Evolutionary conservation across 2,329 filamentous ascomycete species (phyloP).

Genomic region (Daldinia sp.): DNA sequence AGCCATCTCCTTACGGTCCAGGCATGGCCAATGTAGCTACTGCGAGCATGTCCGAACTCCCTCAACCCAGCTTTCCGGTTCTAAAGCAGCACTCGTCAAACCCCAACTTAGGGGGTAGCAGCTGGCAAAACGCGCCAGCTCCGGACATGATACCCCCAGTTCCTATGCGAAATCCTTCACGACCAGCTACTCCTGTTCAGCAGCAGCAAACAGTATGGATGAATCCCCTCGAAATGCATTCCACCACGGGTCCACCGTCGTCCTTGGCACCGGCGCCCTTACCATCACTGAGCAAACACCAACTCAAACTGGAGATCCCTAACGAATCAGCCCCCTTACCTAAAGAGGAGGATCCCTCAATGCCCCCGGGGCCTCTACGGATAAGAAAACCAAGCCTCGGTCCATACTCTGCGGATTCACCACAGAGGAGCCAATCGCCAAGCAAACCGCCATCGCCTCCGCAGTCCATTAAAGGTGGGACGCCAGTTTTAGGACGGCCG

Average conservation of each 20-base stretch:
- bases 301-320: slow-evolving; percentile 48
- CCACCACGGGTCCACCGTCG: slow-evolving; percentile 45
- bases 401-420: slow-evolving; percentile 12
- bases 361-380: slow-evolving; percentile 38
- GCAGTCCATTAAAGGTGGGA: slow-evolving; percentile 44
- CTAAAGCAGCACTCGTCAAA: slow-evolving; percentile 44
- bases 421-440: slow-evolving; percentile 21
- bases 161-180: slow-evolving; percentile 44
- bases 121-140: slow-evolving; percentile 48
- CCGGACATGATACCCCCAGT: slow-evolving; percentile 43
- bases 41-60: slow-evolving; percentile 57
- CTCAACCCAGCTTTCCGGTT: slow-evolving; percentile 39
- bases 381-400: slow-evolving; percentile 37
- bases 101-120: slow-evolving; percentile 46
- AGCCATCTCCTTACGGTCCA: slow-evolving; percentile 43
- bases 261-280: slow-evolving; percentile 42
- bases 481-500: slow-evolving; percentile 18
- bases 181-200: slow-evolving; percentile 46
- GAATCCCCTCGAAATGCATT: slow-evolving; percentile 59
- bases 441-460: slow-evolving; percentile 49
- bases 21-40: slow-evolving; percentile 51
- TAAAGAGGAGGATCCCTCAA: slow-evolving; percentile 42
- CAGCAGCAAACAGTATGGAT: slow-evolving; percentile 50
- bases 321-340: slow-evolving; percentile 43
- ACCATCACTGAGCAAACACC: slow-evolving; percentile 53